Percentiles rank a stretch among this genome's conserved stretches.
These are phyloP conservation scores for Trametes maxima DNA, from an alignment of 768 basidiomycete genomes.

Conservation along the genomic window DNA sequence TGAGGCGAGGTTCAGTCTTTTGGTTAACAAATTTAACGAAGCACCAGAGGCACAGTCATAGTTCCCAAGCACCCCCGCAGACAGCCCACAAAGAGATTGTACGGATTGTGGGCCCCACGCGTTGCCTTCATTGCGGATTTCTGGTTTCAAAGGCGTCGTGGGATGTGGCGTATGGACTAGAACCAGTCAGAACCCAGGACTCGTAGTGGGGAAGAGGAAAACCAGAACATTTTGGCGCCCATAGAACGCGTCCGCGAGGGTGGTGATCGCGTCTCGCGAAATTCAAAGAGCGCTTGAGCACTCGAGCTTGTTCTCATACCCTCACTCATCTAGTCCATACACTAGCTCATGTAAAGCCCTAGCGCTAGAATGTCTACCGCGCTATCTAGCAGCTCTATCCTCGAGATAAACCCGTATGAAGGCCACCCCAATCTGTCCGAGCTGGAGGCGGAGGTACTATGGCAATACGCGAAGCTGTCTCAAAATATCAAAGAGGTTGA, in stretches of 20 bases:
- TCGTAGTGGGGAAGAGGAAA: neutral
- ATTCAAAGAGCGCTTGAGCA: no score
- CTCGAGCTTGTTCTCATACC: neutral
- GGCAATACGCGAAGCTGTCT: slow-evolving; percentile 91
- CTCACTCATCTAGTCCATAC: neutral
- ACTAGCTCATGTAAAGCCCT: slow-evolving; percentile 6
- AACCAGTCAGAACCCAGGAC: neutral
- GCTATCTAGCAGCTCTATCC: slow-evolving; percentile 42
- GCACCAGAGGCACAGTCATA: no score
- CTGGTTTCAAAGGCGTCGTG: no score
- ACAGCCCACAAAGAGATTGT: no score
- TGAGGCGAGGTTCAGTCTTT: no score
- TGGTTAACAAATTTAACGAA: no score
- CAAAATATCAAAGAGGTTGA: slow-evolving; percentile 78
- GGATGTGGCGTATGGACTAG: no score
- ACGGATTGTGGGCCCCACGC: no score
- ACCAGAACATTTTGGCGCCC: neutral
- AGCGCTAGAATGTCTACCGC: slow-evolving; percentile 3
- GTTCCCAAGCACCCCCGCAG: no score
- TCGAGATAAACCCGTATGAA: slow-evolving; percentile 71
- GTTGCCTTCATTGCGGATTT: no score
- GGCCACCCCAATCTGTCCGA: slow-evolving; percentile 65
- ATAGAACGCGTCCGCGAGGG: neutral
- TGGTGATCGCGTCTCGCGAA: neutral
- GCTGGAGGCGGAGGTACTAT: slow-evolving; percentile 79